Evolutionary conservation across 371 early-diverging fungal genomes (phyloP).

Genomic region (Lichtheimia ornata): DNA sequence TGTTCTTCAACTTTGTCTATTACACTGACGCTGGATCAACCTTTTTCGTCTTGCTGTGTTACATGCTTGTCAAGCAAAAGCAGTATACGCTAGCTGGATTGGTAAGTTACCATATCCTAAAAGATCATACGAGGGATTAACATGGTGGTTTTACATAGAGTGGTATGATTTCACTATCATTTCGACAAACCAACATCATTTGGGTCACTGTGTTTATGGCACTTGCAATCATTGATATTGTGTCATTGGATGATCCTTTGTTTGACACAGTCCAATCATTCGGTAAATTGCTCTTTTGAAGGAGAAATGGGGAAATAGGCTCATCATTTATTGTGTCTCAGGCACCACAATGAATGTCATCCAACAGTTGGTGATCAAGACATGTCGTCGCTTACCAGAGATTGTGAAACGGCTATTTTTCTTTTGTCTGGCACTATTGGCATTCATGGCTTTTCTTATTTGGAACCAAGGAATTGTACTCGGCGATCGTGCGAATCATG

Average conservation of each 20-base stretch:
- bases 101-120: conserved; percentile 35
- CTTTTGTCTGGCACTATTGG: conserved; percentile 41
- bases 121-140: not conserved
- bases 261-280: not conserved
- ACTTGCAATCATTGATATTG: conserved; percentile 31
- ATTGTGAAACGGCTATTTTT: conserved; percentile 12
- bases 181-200: conserved; percentile 92
- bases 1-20: conserved; percentile 84
- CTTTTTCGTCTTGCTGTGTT: conserved; percentile 74
- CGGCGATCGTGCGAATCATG: conserved; percentile 89
- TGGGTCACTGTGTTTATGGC: conserved; percentile 75
- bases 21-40: conserved; percentile 92
- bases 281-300: not conserved
- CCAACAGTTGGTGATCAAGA: not conserved
- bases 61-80: conserved; percentile 54
- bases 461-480: conserved; percentile 89
- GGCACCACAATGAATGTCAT: not conserved
- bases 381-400: not conserved
- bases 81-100: conserved; percentile 55
- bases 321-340: not conserved
- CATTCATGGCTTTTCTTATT: conserved; percentile 69
- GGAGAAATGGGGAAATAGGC: not conserved
- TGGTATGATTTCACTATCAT: conserved; percentile 62
- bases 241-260: not conserved
- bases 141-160: conserved; percentile 35